Conservation (phyloP, 2,329 filamentous ascomycete species). For the Nemania bipapillata region DNA sequence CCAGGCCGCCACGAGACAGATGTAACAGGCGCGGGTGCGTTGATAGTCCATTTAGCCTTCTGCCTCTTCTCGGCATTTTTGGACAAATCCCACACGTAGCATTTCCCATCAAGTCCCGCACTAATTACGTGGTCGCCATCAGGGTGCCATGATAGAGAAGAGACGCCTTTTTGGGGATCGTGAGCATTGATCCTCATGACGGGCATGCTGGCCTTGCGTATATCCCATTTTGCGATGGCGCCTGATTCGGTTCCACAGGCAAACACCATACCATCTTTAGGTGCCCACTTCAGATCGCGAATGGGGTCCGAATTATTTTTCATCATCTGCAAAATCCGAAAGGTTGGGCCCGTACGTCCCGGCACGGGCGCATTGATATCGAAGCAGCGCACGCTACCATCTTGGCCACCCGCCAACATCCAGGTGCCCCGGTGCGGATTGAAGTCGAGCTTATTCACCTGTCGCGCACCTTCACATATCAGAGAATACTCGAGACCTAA, state of each 20-base stretch:
- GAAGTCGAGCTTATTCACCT: constrained; percentile 72
- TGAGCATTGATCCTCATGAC: constrained; percentile 70
- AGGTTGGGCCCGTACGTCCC: constrained; percentile 63
- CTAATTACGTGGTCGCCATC: constrained; percentile 74
- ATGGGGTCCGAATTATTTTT: constrained; percentile 67
- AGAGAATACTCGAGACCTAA: constrained; percentile 66
- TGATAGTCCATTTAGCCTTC: constrained; percentile 71
- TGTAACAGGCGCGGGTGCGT: constrained; percentile 69
- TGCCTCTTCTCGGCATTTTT: constrained; percentile 70
- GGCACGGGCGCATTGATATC: constrained; percentile 64
- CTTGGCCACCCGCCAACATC: constrained; percentile 71
- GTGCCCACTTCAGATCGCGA: constrained; percentile 73
- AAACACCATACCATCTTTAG: constrained; percentile 69
- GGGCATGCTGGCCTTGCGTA: constrained; percentile 64
- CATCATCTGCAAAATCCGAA: constrained; percentile 60
- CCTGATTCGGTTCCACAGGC: constrained; percentile 73
- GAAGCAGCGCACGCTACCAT: constrained; percentile 71
- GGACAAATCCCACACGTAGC: constrained; percentile 74
- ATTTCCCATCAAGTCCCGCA: constrained; percentile 69
- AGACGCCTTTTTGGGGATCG: constrained; percentile 64
- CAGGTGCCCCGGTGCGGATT: constrained; percentile 69
- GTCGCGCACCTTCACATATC: constrained; percentile 69
- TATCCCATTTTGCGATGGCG: constrained; percentile 72
- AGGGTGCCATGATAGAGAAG: constrained; percentile 73
- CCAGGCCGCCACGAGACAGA: constrained; percentile 72